Evolutionary conservation across 345 rosid species (phyloP).

Genomic region (Pistacia atlantica): DNA sequence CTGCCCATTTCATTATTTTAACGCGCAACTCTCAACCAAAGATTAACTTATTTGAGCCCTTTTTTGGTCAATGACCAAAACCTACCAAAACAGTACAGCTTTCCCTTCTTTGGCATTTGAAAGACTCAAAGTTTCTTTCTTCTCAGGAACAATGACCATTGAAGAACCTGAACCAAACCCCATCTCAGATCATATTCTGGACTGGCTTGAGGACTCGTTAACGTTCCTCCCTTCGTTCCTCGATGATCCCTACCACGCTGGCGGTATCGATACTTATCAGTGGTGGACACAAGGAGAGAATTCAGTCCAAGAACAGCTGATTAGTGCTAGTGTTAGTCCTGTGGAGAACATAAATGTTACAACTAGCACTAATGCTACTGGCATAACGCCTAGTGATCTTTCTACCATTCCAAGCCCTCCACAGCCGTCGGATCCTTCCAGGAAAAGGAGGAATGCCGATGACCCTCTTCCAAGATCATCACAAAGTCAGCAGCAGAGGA

Average conservation of each 20-base stretch:
- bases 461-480: conserved; percentile 30
- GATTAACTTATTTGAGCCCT: not conserved
- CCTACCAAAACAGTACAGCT: not conserved
- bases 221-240: conserved; percentile 62
- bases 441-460: conserved; percentile 37
- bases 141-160: conserved; percentile 43
- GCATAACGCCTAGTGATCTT: not conserved
- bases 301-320: conserved; percentile 37
- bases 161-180: conserved; percentile 66
- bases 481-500: conserved; percentile 35
- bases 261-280: conserved; percentile 39
- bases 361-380: not conserved
- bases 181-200: conserved; percentile 50
- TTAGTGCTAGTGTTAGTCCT: conserved; percentile 19
- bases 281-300: conserved; percentile 60
- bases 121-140: not conserved
- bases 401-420: conserved; percentile 27
- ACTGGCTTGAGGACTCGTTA: conserved; percentile 66
- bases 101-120: not conserved
- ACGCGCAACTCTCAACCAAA: not conserved
- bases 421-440: conserved; percentile 34
- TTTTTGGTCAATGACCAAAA: conserved; percentile 22
- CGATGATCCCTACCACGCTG: conserved; percentile 53
- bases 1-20: conserved; percentile 17
- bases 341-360: not conserved